phyloP scores from a whole-genome alignment of 225 moss, liverwort and hornwort species.

The Straminergon stramineum region DNA sequence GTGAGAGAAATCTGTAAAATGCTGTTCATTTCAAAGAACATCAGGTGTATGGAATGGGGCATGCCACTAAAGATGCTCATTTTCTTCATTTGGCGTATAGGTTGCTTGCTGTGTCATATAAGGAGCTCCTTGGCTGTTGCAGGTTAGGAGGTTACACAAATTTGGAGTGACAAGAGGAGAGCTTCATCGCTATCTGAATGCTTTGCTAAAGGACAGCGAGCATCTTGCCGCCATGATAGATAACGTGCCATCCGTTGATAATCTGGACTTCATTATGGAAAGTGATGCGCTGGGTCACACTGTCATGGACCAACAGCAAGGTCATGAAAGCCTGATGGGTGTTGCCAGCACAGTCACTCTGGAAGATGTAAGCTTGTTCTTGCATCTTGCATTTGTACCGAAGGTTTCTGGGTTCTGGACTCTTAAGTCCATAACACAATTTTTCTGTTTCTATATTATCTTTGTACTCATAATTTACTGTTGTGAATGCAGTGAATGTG shows the following conservation, averaged over 20 bases:
- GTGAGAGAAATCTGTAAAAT: neutral
- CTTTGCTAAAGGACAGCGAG: constrained; percentile 95
- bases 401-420: neutral
- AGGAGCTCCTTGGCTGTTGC: constrained; percentile 4
- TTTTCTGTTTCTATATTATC: neutral
- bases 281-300: constrained; percentile 95
- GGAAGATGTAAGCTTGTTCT: constrained; percentile 75
- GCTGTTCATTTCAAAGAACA: neutral
- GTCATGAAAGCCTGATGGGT: constrained; percentile 83
- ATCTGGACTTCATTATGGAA: constrained; percentile 99
- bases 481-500: neutral
- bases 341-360: constrained; percentile 91
- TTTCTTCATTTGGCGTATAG: neutral
- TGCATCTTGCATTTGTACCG: neutral
- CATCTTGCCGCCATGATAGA: constrained; percentile 99
- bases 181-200: constrained; percentile 93
- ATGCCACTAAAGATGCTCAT: neutral
- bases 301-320: constrained; percentile 99
- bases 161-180: constrained; percentile 98
- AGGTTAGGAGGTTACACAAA: constrained; percentile 94
- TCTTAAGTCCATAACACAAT: neutral
- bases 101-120: neutral
- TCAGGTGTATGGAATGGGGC: neutral
- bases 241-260: constrained; percentile 98
- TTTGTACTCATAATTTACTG: neutral